Evolutionary conservation across 495 filamentous ascomycete genomes (phyloP).

Genomic region (Baudoinia panamericana): DNA sequence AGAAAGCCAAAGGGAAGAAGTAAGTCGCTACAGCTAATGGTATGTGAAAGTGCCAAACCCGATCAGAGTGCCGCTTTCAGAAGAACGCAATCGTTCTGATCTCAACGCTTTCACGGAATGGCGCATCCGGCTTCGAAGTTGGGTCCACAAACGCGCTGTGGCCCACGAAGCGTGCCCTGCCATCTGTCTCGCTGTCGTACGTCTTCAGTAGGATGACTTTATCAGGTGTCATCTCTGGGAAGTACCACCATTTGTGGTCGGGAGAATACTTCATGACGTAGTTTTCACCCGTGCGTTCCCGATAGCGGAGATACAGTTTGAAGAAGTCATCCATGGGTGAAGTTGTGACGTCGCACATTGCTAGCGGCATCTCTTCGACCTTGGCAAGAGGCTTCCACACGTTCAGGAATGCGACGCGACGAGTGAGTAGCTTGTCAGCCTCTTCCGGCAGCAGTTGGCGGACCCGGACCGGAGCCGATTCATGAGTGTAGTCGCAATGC

Average conservation of each 20-base stretch:
- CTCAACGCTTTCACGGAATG: slow-evolving; percentile 18
- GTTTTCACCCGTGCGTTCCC: slow-evolving; percentile 28
- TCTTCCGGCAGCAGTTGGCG: slow-evolving; percentile 24
- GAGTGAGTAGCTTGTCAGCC: slow-evolving; percentile 22
- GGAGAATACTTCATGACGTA: slow-evolving; percentile 25
- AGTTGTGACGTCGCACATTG: slow-evolving; percentile 27
- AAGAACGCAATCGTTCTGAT: slow-evolving; percentile 24
- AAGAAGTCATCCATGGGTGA: slow-evolving; percentile 24
- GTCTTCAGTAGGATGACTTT: slow-evolving; percentile 27
- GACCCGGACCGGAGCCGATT: slow-evolving; percentile 26
- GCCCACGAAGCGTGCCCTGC: slow-evolving; percentile 19
- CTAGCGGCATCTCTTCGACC: slow-evolving; percentile 26
- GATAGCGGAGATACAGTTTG: slow-evolving; percentile 27
- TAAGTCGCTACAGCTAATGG: no score
- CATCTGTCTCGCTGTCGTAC: slow-evolving; percentile 21
- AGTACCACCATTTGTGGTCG: slow-evolving; percentile 28
- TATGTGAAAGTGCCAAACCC: no score
- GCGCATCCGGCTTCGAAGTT: slow-evolving; percentile 10
- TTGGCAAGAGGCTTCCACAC: slow-evolving; percentile 27
- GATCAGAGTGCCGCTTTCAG: not conserved
- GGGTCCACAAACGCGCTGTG: slow-evolving; percentile 21
- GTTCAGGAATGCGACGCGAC: slow-evolving; percentile 28
- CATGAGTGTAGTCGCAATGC: slow-evolving; percentile 30
- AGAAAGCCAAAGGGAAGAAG: slow-evolving; percentile 31
- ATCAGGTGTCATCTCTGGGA: slow-evolving; percentile 24